Conservation (phyloP, 441 rosid genomes). For the Monsonia emarginata region DNA sequence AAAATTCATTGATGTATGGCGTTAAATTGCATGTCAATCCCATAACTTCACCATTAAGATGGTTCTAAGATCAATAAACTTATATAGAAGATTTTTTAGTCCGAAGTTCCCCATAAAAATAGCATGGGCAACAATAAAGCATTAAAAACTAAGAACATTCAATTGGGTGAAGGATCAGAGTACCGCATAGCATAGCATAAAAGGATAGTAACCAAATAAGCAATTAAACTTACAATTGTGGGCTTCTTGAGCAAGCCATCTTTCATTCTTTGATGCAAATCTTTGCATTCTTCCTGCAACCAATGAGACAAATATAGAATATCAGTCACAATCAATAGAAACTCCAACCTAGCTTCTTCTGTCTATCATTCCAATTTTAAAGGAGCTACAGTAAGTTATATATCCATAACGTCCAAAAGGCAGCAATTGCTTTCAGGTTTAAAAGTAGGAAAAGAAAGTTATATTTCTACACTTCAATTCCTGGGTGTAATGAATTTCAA, state of each 20-base stretch:
- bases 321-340: background rate
- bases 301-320: conserved; percentile 19
- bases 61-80: background rate
- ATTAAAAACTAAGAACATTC: background rate
- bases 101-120: background rate
- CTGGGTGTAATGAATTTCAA: background rate
- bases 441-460: background rate
- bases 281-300: conserved; percentile 63
- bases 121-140: background rate
- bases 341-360: background rate
- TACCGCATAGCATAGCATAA: background rate
- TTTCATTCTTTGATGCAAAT: conserved; percentile 39
- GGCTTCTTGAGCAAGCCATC: conserved; percentile 34
- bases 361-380: background rate
- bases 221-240: conserved; percentile 38
- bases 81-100: background rate
- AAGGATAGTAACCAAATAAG: background rate
- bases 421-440: background rate
- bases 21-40: background rate
- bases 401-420: background rate
- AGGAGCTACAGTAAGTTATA: background rate
- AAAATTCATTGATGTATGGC: background rate
- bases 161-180: background rate
- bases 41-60: background rate
- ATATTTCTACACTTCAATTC: background rate